Conservation (phyloP, 768 basidiomycete species). For the Mycena sanguinolenta region DNA sequence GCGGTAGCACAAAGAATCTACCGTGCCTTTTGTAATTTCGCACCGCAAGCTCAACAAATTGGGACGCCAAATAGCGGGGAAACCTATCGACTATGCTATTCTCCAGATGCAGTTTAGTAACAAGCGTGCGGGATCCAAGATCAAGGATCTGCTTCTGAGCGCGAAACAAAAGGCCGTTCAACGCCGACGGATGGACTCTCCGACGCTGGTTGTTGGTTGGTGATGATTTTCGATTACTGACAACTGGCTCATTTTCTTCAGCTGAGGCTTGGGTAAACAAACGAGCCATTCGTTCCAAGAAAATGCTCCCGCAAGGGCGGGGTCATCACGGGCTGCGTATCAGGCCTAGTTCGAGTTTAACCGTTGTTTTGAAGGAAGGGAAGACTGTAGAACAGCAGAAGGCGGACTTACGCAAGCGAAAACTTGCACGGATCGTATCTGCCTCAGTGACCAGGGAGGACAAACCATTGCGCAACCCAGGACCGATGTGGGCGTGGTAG, state of each 20-base stretch:
- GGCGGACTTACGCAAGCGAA: constrained; percentile 71
- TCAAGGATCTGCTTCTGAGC: constrained; percentile 90
- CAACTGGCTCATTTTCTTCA: constrained; percentile 46
- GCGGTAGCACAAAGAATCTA: constrained; percentile 90
- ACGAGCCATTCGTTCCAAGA: constrained; percentile 71
- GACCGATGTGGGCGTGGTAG: constrained; percentile 86
- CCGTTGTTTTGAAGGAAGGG: constrained; percentile 85
- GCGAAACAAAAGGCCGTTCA: constrained; percentile 88
- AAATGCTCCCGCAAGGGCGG: constrained; percentile 87
- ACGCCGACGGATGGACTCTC: constrained; percentile 80
- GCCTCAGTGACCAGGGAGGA: constrained; percentile 87
- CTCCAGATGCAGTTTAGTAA: constrained; percentile 97
- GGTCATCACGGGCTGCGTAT: constrained; percentile 83
- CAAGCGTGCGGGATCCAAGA: constrained; percentile 87
- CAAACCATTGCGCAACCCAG: constrained; percentile 79
- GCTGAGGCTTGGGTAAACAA: constrained; percentile 97
- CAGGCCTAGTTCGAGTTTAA: constrained; percentile 81
- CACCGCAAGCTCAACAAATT: constrained; percentile 93
- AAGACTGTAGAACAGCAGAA: constrained; percentile 80
- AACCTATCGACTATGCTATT: constrained; percentile 95
- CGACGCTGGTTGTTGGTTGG: constrained; percentile 87
- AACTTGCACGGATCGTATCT: constrained; percentile 83
- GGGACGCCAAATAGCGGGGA: constrained; percentile 87
- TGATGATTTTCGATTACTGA: constrained; percentile 38
- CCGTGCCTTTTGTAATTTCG: constrained; percentile 93